Percentiles rank a stretch among this genome's conserved stretches.
Conservation (phyloP, 306 rosid genomes). For the Lathyrus oleraceus region DNA sequence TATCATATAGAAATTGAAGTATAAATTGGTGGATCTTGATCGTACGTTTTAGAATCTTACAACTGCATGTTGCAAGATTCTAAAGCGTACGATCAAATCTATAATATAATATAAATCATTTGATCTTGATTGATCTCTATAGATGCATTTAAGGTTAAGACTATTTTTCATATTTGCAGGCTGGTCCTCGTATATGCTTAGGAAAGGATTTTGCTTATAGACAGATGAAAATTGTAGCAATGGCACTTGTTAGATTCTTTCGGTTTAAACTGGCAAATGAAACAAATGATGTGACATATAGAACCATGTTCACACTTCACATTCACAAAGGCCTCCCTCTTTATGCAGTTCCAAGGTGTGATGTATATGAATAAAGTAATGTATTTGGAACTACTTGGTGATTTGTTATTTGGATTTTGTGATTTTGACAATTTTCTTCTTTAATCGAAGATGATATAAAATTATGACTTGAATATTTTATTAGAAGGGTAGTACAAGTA, state of each 20-base stretch:
- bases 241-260: conserved; percentile 60
- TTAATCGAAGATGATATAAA: neutral
- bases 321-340: conserved; percentile 66
- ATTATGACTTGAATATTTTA: neutral
- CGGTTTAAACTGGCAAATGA: conserved; percentile 55
- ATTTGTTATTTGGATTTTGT: neutral
- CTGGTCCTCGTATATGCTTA: conserved; percentile 70
- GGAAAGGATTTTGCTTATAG: conserved; percentile 79
- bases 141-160: no score
- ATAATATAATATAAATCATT: no score
- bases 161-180: conserved; percentile 46
- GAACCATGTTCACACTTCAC: conserved; percentile 77
- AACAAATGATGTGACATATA: conserved; percentile 45
- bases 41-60: no score
- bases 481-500: no score
- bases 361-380: neutral
- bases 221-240: conserved; percentile 74
- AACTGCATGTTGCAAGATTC: no score
- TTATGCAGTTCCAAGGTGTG: conserved; percentile 50
- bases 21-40: no score
- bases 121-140: no score
- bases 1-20: no score
- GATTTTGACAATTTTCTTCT: neutral
- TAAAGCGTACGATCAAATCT: no score
- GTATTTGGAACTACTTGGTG: neutral